Conservation (phyloP, 2,329 filamentous ascomycete genomes). For the Fusarium sp. region DNA sequence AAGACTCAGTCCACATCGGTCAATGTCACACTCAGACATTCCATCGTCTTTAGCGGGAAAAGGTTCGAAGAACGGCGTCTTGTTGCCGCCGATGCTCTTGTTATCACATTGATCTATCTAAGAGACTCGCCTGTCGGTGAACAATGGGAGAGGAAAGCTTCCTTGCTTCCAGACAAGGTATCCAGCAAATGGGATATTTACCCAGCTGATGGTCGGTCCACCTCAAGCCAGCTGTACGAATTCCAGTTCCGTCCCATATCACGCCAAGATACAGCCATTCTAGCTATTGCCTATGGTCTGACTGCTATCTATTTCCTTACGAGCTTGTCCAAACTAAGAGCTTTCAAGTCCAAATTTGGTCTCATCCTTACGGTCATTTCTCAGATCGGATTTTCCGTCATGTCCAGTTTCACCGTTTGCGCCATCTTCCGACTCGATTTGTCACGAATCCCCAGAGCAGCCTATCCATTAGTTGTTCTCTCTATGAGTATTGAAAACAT, state of each 20-base stretch:
- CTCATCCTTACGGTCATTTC: conserved; percentile 76
- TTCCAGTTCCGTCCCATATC: conserved; percentile 83
- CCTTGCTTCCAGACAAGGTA: conserved; percentile 61
- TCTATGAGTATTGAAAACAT: conserved; percentile 83
- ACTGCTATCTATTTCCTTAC: conserved; percentile 73
- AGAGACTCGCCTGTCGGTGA: conserved; percentile 71
- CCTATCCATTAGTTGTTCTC: conserved; percentile 81
- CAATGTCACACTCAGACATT: conserved; percentile 79
- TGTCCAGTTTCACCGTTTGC: conserved; percentile 84
- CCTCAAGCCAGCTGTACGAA: conserved; percentile 74
- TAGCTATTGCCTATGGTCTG: conserved; percentile 73
- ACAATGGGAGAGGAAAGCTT: conserved; percentile 72
- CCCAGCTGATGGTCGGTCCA: conserved; percentile 65
- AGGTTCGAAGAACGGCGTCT: conserved; percentile 74
- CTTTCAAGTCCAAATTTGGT: conserved; percentile 80
- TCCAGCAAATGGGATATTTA: conserved; percentile 72
- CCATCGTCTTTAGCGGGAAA: conserved; percentile 86
- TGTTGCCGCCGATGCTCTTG: conserved; percentile 78
- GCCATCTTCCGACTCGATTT: conserved; percentile 80
- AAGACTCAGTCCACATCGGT: conserved; percentile 72
- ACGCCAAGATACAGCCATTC: conserved; percentile 69
- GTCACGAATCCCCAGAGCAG: conserved; percentile 77
- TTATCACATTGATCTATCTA: conserved; percentile 79
- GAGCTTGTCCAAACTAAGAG: conserved; percentile 75
- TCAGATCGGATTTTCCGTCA: conserved; percentile 77